These are phyloP conservation scores for Acarospora socialis DNA, from an alignment of 2,329 filamentous ascomycete species.

Conservation along the genomic window DNA sequence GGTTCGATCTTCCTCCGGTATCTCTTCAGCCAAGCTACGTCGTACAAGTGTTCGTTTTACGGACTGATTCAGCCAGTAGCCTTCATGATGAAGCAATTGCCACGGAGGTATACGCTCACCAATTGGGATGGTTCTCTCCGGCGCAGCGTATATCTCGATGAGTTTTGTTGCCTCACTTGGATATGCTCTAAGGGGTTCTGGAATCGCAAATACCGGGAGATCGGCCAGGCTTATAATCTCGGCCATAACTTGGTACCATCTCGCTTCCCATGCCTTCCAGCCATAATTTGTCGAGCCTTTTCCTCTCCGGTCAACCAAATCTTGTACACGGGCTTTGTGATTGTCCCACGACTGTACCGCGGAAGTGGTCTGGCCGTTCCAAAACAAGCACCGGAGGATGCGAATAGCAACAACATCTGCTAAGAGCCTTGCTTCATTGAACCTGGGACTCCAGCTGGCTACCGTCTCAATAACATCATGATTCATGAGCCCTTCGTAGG, in stretches of 20 bases:
- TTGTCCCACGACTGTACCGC: constrained; percentile 68
- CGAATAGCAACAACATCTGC: constrained; percentile 71
- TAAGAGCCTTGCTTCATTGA: constrained; percentile 82
- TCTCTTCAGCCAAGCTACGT: constrained; percentile 37
- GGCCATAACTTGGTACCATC: constrained; percentile 50
- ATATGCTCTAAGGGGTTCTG: constrained; percentile 17
- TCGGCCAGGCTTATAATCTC: constrained; percentile 41
- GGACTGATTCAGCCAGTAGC: constrained; percentile 45
- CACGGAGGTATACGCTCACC: constrained; percentile 41
- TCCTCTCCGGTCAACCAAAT: constrained; percentile 68
- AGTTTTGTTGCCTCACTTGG: constrained; percentile 13
- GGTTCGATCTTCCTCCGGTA: constrained; percentile 44
- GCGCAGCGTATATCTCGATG: constrained; percentile 29
- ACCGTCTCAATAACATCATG: constrained; percentile 78
- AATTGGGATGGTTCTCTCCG: constrained; percentile 36
- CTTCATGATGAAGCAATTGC: constrained; percentile 46
- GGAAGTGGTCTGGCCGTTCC: constrained; percentile 62
- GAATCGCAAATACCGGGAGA: constrained; percentile 30
- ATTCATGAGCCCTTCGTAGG: constrained; percentile 70
- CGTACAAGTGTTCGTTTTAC: constrained; percentile 37
- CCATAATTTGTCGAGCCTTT: constrained; percentile 81
- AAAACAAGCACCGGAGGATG: constrained; percentile 67
- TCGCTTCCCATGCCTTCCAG: constrained; percentile 85
- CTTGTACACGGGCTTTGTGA: constrained; percentile 59
- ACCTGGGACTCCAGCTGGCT: constrained; percentile 76